Evolutionary conservation across 345 rosid species (phyloP).

Genomic region (Lepidium sativum): DNA sequence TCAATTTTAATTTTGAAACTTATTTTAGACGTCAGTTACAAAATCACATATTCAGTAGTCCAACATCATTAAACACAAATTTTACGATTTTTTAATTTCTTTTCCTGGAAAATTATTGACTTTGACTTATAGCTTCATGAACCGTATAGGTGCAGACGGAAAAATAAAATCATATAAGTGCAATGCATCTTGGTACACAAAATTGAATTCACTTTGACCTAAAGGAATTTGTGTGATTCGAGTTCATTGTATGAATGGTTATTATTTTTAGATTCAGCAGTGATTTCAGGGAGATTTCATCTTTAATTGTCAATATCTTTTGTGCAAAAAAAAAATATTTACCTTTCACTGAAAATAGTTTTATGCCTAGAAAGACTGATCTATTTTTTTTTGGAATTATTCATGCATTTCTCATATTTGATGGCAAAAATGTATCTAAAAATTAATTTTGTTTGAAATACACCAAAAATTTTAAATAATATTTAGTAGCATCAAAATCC

Average conservation of each 20-base stretch:
- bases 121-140: not conserved
- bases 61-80: not conserved
- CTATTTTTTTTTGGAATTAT: not conserved
- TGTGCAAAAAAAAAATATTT: not conserved
- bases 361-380: not conserved
- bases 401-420: not conserved
- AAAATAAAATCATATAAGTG: no score
- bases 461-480: not conserved
- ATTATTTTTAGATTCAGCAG: not conserved
- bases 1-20: no score
- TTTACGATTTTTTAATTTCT: no score
- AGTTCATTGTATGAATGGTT: not conserved
- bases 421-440: not conserved
- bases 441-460: not conserved
- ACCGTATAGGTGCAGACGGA: not conserved
- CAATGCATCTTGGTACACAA: not conserved
- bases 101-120: not conserved
- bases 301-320: not conserved
- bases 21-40: not conserved
- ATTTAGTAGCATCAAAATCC: conserved; percentile 1
- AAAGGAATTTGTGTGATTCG: not conserved
- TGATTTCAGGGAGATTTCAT: not conserved
- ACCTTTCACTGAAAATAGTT: not conserved
- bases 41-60: not conserved
- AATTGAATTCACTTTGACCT: not conserved